These are phyloP conservation scores for Wickerhamiella slavikovae DNA, from an alignment of 805 yeast species.

Conservation along the genomic window DNA sequence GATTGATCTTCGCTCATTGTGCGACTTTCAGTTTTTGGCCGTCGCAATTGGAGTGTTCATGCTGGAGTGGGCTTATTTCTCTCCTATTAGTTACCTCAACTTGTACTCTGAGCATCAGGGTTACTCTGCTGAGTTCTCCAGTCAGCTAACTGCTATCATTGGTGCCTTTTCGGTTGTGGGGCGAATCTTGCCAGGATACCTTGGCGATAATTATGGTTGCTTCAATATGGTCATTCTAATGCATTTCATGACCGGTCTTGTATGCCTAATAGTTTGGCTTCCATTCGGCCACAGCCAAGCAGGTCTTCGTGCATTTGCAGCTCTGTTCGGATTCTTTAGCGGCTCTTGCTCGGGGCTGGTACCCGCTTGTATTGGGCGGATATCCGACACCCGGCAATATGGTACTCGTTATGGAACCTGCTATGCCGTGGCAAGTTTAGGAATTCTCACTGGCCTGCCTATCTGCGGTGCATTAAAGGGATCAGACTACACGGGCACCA, in stretches of 20 bases:
- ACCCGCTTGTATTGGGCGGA: conserved; percentile 47
- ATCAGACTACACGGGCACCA: conserved; percentile 15
- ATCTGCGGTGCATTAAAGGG: conserved; percentile 18
- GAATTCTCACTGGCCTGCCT: conserved; percentile 20
- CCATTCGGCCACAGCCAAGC: conserved; percentile 25
- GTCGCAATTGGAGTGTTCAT: conserved; percentile 13
- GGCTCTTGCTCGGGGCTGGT: conserved; percentile 44
- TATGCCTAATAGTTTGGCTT: too few species aligned
- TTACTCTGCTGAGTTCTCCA: conserved; percentile 7
- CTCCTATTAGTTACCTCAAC: conserved; percentile 17
- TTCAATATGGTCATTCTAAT: conserved; percentile 22
- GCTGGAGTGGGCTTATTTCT: conserved; percentile 17
- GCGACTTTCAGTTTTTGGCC: conserved; percentile 12
- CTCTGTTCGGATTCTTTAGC: conserved; percentile 20
- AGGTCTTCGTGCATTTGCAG: conserved; percentile 33
- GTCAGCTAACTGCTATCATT: conserved; percentile 17
- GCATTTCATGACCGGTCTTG: conserved; percentile 7
- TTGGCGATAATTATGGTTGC: conserved; percentile 30
- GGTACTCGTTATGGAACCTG: conserved; percentile 55
- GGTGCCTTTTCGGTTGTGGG: conserved; percentile 27
- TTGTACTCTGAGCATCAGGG: conserved; percentile 10
- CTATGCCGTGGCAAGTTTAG: conserved; percentile 26
- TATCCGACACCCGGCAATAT: conserved; percentile 38
- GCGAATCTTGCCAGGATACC: conserved; percentile 26
- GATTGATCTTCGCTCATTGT: conserved; percentile 13